These are phyloP conservation scores for Pseudonitzschia pungens DNA, from an alignment of 108 stramenopile species.

Conservation along the genomic window DNA sequence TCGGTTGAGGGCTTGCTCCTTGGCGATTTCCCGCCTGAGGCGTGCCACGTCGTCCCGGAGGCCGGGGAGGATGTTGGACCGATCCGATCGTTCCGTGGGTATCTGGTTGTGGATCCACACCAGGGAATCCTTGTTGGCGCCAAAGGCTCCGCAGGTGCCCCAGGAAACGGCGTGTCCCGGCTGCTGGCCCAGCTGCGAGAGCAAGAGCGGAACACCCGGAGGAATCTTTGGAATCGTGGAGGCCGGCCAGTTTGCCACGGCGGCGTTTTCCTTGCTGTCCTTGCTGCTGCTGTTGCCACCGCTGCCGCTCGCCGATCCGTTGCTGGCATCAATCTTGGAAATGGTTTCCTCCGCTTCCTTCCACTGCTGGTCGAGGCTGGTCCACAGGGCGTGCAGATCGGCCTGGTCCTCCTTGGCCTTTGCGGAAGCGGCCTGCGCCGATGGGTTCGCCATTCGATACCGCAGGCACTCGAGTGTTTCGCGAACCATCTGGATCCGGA, in stretches of 20 bases:
- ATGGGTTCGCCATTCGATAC: slow-evolving; percentile 22
- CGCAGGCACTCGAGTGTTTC: slow-evolving; percentile 62
- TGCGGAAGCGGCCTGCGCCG: slow-evolving; percentile 1
- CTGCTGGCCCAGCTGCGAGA: slow-evolving; percentile 60
- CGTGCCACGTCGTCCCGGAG: slow-evolving; percentile 50
- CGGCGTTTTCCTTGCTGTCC: neutral
- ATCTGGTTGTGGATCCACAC: slow-evolving; percentile 60
- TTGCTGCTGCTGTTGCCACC: neutral
- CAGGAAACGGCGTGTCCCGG: slow-evolving; percentile 69
- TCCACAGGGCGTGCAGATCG: slow-evolving; percentile 60
- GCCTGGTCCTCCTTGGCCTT: slow-evolving; percentile 14
- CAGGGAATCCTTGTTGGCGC: slow-evolving; percentile 42
- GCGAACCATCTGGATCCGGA: slow-evolving; percentile 59
- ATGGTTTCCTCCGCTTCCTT: slow-evolving; percentile 41
- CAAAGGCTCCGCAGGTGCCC: slow-evolving; percentile 44
- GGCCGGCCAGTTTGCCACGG: slow-evolving; percentile 61
- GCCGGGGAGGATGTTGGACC: slow-evolving; percentile 30
- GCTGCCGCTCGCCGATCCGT: slow-evolving; percentile 2
- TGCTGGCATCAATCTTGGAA: slow-evolving; percentile 15
- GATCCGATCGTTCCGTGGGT: slow-evolving; percentile 33
- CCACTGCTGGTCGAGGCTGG: slow-evolving; percentile 43
- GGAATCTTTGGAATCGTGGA: slow-evolving; percentile 69
- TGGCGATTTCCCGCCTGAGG: slow-evolving; percentile 55
- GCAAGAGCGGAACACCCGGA: slow-evolving; percentile 66
- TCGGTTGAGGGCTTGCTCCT: slow-evolving; percentile 54